Base-by-base conservation (phyloP, 208 protist species). In the Naegleria fowleri region DNA sequence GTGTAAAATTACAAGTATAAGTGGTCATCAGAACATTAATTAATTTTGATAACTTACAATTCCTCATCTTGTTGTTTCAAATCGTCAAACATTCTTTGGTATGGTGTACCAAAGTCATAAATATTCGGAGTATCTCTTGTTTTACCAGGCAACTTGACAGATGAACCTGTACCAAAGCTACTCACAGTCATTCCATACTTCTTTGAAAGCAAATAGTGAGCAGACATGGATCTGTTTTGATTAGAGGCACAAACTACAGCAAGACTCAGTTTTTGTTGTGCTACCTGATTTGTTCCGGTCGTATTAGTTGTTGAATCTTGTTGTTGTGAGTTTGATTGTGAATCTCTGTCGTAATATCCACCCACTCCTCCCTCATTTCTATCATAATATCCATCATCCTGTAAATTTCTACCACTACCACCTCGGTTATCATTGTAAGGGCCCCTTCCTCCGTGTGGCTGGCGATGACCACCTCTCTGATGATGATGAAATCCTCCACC, bases 231-330 rank as follows among this genome's bases (percentile, higher is more conserved):
- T 86, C 93, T 88, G 83, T 94, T 94, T 55, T 92, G 79, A 90
- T 94, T 94, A 5, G 83, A 92, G n/a, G 93, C 93, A 91, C 93
- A 94, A 40, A 94, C 93, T 11, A 93, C 5, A 55, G 93, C 93
- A 41, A 94, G 38, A 9, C 51, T 76, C 6, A 90, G 6, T 15
- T 43, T 59, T 55, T 87, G 38, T 67, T 29, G 19, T 29, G 19
- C 55, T 3, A 29, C 55, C 19, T 67, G 19, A 67, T 67, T 29
- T 67, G 11, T 29, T 67, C 55, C 55, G 11, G 11, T n/a, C n/a
- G n/a, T 67, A 67, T 29, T 22, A 67, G 4, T 67, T 15, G 11
- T 29, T 1, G 11, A 67, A 29, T 29, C 55, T 67, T 67, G 55
- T 67, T 67, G 55, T 67, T 67, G 55, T 22, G 11, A 29, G 3